phyloP scores from a whole-genome alignment of 345 rosid genomes.

The Gossypium rotundifolium region DNA sequence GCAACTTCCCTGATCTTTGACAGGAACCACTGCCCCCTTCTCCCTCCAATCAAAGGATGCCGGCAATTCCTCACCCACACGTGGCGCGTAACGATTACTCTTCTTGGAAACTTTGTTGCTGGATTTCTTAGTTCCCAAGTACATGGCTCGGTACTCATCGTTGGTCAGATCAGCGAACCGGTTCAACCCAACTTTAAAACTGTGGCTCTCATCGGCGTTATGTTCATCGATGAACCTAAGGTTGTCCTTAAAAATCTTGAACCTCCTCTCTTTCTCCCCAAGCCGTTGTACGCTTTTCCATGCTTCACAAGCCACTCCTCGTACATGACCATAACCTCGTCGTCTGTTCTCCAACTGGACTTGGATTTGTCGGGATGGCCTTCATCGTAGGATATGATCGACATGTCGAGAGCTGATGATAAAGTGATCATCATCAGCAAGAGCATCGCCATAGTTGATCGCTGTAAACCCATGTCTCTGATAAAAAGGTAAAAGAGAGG shows the following conservation, averaged over 20 bases:
- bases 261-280: constrained; percentile 68
- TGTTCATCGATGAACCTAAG: constrained; percentile 76
- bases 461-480: constrained; percentile 33
- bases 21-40: constrained; percentile 53
- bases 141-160: constrained; percentile 78
- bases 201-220: constrained; percentile 50
- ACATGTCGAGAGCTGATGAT: constrained; percentile 69
- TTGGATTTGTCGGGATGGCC: constrained; percentile 31
- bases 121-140: constrained; percentile 44
- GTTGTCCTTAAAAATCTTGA: constrained; percentile 76
- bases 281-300: constrained; percentile 54
- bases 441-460: constrained; percentile 25
- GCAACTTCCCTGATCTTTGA: constrained; percentile 69
- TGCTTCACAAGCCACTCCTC: constrained; percentile 70
- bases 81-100: constrained; percentile 38
- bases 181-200: constrained; percentile 65
- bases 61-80: constrained; percentile 51
- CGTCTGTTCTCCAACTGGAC: constrained; percentile 45
- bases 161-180: constrained; percentile 87
- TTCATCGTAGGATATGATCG: constrained; percentile 65
- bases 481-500: background rate
- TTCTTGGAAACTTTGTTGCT: constrained; percentile 32
- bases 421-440: constrained; percentile 37
- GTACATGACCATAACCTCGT: constrained; percentile 58
- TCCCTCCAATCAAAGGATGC: constrained; percentile 58